These are phyloP conservation scores for Suillus hirtellus DNA, from an alignment of 768 basidiomycete species.

Conservation along the genomic window DNA sequence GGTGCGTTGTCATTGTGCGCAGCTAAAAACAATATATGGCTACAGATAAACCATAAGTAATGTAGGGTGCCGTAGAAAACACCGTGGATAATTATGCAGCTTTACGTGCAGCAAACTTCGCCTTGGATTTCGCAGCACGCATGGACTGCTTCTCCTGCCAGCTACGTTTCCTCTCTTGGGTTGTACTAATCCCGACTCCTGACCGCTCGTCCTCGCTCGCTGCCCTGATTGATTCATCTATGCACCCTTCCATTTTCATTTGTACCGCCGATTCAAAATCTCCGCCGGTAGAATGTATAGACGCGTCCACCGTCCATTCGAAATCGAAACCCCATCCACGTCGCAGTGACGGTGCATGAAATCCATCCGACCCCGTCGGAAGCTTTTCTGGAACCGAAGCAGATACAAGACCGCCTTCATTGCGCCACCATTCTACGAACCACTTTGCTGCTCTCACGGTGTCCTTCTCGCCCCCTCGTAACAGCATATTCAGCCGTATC, in stretches of 20 bases:
- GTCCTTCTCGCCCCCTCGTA: constrained; percentile 75
- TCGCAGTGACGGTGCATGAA: constrained; percentile 21
- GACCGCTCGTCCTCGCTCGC: constrained; percentile 50
- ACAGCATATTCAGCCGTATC: constrained; percentile 76
- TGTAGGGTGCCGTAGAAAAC: background rate
- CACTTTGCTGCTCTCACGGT: constrained; percentile 69
- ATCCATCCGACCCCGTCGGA: constrained; percentile 12
- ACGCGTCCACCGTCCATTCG: constrained; percentile 53
- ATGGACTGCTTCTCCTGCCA: constrained; percentile 42
- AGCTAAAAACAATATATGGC: background rate
- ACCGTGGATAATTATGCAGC: constrained; percentile 5
- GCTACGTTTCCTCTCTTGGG: constrained; percentile 66
- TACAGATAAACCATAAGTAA: background rate
- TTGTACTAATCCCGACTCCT: constrained; percentile 63
- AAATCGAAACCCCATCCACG: constrained; percentile 87
- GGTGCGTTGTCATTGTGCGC: background rate
- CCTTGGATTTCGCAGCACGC: constrained; percentile 36
- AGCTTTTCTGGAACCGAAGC: constrained; percentile 41
- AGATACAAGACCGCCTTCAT: constrained; percentile 61
- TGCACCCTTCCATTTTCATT: constrained; percentile 69
- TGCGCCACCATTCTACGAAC: constrained; percentile 89
- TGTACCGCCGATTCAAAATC: constrained; percentile 44
- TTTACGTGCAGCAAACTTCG: constrained; percentile 30
- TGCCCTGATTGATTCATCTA: constrained; percentile 51
- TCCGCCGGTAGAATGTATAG: constrained; percentile 17